A percentile compares a stretch with the other conserved stretches of the same genome.
phyloP scores from a whole-genome alignment of 495 filamentous ascomycete species.

The Lentithecium fluviatile region DNA sequence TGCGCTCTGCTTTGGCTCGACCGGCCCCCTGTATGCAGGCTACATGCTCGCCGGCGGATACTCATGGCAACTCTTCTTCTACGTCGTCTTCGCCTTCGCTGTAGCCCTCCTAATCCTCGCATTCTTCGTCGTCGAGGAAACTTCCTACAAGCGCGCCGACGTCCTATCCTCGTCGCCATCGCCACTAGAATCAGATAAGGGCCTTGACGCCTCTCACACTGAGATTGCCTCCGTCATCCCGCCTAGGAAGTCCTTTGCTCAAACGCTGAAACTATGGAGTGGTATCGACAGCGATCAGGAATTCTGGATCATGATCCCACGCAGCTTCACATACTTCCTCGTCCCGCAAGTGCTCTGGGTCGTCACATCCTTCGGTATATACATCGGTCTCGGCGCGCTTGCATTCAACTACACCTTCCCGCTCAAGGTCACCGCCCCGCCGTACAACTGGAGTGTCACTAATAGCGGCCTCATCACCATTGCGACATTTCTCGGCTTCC shows the following conservation, averaged over 20 bases:
- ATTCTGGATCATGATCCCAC: slow-evolving; percentile 51
- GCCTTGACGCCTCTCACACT: slow-evolving; percentile 18
- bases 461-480: slow-evolving; percentile 58
- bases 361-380: slow-evolving; percentile 51
- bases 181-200: slow-evolving; percentile 32
- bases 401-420: slow-evolving; percentile 63
- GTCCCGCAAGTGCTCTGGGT: slow-evolving; percentile 62
- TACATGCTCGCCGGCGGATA: slow-evolving; percentile 65
- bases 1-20: slow-evolving; percentile 59
- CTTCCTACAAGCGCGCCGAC: slow-evolving; percentile 51
- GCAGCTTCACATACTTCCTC: slow-evolving; percentile 55
- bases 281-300: slow-evolving; percentile 46
- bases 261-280: slow-evolving; percentile 40
- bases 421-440: slow-evolving; percentile 53
- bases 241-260: slow-evolving; percentile 27
- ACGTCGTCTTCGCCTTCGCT: slow-evolving; percentile 62
- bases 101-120: slow-evolving; percentile 55
- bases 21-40: slow-evolving; percentile 59
- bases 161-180: slow-evolving; percentile 14
- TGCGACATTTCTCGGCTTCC: slow-evolving; percentile 53
- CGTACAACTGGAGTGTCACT: slow-evolving; percentile 57
- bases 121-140: slow-evolving; percentile 64
- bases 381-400: slow-evolving; percentile 59
- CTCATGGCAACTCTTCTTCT: slow-evolving; percentile 65
- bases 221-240: slow-evolving; percentile 31